Conservation (phyloP, 768 basidiomycete genomes). For the Calocera cornea region DNA sequence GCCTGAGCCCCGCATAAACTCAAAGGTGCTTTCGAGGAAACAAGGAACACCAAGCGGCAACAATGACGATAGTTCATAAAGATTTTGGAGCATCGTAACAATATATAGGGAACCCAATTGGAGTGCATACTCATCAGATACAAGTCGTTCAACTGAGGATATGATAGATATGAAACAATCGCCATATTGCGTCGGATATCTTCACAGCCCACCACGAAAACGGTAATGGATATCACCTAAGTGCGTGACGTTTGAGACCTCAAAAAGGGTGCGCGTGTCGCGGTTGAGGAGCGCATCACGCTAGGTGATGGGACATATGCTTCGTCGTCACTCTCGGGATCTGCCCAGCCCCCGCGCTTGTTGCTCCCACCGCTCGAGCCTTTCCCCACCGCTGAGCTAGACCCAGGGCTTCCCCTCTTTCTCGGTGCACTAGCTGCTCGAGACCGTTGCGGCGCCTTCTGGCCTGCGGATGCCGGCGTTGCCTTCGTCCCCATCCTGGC, state of each 20-base stretch:
- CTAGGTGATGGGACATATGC: neutral
- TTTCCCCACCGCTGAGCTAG: neutral
- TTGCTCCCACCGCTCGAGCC: neutral
- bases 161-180: too few relatives aligned
- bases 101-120: too few relatives aligned
- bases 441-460: neutral
- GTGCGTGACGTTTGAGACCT: neutral
- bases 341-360: neutral
- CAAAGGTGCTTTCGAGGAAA: too few relatives aligned
- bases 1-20: too few relatives aligned
- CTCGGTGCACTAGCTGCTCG: neutral
- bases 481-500: neutral
- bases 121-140: too few relatives aligned
- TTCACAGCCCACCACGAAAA: too few relatives aligned
- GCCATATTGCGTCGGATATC: too few relatives aligned
- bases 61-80: too few relatives aligned
- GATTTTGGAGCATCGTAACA: too few relatives aligned
- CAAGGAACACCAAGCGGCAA: too few relatives aligned
- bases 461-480: neutral
- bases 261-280: neutral
- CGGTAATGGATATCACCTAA: too few relatives aligned
- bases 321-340: neutral
- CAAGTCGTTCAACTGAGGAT: too few relatives aligned
- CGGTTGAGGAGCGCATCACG: neutral
- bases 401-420: neutral